A percentile compares a stretch with the other conserved stretches of the same genome.
Conservation (phyloP, 2,329 filamentous ascomycete species). For the Fusarium sp. region DNA sequence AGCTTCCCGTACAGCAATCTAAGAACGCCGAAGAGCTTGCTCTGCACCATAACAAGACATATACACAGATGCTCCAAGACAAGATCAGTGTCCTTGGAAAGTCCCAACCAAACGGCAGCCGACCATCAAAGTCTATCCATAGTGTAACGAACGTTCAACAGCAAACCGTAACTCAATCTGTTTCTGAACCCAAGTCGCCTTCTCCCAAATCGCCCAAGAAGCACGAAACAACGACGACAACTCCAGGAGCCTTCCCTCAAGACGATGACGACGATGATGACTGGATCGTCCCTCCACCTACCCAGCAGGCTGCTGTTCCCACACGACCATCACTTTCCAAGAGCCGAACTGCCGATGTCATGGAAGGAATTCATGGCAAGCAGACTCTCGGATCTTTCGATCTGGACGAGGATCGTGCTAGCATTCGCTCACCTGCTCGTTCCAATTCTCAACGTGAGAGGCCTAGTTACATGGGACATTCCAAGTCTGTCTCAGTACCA, state of each 20-base stretch:
- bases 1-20: conserved; percentile 51
- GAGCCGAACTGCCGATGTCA: conserved; percentile 69
- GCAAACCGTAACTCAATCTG: conserved; percentile 44
- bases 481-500: conserved; percentile 73
- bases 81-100: conserved; percentile 82
- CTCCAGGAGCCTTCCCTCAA: conserved; percentile 69
- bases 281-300: conserved; percentile 68
- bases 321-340: conserved; percentile 66
- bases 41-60: conserved; percentile 78
- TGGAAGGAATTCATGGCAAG: conserved; percentile 66
- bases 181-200: conserved; percentile 44
- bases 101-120: conserved; percentile 60
- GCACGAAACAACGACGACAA: conserved; percentile 52
- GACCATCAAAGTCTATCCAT: conserved; percentile 61
- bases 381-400: conserved; percentile 59
- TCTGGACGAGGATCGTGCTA: conserved; percentile 8
- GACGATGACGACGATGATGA: conserved; percentile 64
- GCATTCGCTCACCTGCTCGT: conserved; percentile 28
- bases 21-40: conserved; percentile 60
- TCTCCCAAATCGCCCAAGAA: conserved; percentile 48
- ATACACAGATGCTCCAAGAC: conserved; percentile 92
- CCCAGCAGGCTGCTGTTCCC: conserved; percentile 47
- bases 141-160: conserved; percentile 51
- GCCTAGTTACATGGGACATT: conserved; percentile 51
- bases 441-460: conserved; percentile 25